Conservation (phyloP, 2,329 filamentous ascomycete genomes). For the Fusarium longipes region DNA sequence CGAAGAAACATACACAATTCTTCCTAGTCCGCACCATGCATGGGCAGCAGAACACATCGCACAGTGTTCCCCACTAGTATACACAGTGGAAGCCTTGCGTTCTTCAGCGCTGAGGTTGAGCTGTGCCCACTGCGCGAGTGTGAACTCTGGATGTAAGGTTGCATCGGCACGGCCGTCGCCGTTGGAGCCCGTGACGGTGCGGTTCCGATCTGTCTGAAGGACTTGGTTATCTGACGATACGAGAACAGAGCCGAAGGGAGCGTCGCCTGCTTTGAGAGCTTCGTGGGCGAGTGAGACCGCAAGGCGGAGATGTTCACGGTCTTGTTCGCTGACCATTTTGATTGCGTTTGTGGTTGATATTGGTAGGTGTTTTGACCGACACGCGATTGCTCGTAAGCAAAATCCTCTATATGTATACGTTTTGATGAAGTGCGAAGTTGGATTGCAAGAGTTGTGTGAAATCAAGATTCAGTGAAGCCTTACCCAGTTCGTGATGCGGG, state of each 20-base stretch:
- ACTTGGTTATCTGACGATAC: conserved; percentile 45
- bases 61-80: conserved; percentile 55
- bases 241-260: conserved; percentile 53
- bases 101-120: conserved; percentile 51
- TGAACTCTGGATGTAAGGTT: conserved; percentile 53
- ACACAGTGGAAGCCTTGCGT: conserved; percentile 53
- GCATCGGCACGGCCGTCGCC: conserved; percentile 46
- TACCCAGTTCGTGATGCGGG: conserved; percentile 31
- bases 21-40: conserved; percentile 51
- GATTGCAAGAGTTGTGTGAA: background rate
- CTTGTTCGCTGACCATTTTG: conserved; percentile 28
- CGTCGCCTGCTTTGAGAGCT: conserved; percentile 52
- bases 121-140: conserved; percentile 53
- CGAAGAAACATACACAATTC: conserved; percentile 51
- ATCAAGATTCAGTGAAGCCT: background rate
- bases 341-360: too few relatives aligned
- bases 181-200: conserved; percentile 46
- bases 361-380: background rate
- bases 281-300: conserved; percentile 50
- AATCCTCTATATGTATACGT: background rate
- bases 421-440: background rate
- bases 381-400: fast-evolving
- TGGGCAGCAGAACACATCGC: conserved; percentile 53
- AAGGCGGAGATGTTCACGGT: conserved; percentile 29
- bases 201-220: conserved; percentile 51